phyloP scores from a whole-genome alignment of 768 basidiomycete genomes.

The Asterophora parasitica region DNA sequence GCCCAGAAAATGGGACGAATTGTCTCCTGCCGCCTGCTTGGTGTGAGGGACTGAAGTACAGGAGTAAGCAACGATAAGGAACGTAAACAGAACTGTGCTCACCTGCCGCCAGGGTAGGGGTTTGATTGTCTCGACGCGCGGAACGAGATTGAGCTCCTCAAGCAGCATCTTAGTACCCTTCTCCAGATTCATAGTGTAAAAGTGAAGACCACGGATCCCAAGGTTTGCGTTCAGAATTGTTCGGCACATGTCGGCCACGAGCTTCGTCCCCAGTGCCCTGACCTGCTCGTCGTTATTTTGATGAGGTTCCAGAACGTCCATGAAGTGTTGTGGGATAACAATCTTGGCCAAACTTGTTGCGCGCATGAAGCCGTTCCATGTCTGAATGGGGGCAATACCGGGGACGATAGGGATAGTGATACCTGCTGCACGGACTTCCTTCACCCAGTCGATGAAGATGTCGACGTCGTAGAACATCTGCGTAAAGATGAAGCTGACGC shows the following conservation, averaged over 20 bases:
- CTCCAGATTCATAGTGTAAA: slow-evolving; percentile 97
- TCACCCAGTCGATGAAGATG: slow-evolving; percentile 90
- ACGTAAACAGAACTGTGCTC: slow-evolving; percentile 8
- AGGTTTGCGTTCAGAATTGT: slow-evolving; percentile 75
- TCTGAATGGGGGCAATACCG: slow-evolving; percentile 94
- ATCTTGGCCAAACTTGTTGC: slow-evolving; percentile 78
- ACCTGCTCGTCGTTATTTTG: slow-evolving; percentile 94
- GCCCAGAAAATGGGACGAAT: slow-evolving; percentile 99
- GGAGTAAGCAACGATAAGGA: slow-evolving; percentile 13
- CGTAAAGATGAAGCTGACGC: slow-evolving; percentile 92
- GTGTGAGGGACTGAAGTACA: slow-evolving; percentile 73
- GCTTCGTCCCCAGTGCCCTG: slow-evolving; percentile 84
- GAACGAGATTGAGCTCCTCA: slow-evolving; percentile 85
- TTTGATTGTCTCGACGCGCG: slow-evolving; percentile 85
- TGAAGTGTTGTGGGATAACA: slow-evolving; percentile 67
- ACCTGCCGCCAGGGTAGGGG: slow-evolving; percentile 98
- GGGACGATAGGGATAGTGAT: slow-evolving; percentile 89
- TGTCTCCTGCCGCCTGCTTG: slow-evolving; percentile 82
- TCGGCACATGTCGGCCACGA: slow-evolving; percentile 93
- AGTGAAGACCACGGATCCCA: slow-evolving; percentile 87
- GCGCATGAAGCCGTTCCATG: slow-evolving; percentile 91
- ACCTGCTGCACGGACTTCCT: slow-evolving; percentile 73
- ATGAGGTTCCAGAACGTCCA: slow-evolving; percentile 77
- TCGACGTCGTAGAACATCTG: slow-evolving; percentile 98
- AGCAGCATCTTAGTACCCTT: slow-evolving; percentile 94